A percentile compares a stretch with the other conserved stretches of the same genome.
Evolutionary conservation across 2,329 filamentous ascomycete species (phyloP).

Genomic region (Fusarium transvaalense): DNA sequence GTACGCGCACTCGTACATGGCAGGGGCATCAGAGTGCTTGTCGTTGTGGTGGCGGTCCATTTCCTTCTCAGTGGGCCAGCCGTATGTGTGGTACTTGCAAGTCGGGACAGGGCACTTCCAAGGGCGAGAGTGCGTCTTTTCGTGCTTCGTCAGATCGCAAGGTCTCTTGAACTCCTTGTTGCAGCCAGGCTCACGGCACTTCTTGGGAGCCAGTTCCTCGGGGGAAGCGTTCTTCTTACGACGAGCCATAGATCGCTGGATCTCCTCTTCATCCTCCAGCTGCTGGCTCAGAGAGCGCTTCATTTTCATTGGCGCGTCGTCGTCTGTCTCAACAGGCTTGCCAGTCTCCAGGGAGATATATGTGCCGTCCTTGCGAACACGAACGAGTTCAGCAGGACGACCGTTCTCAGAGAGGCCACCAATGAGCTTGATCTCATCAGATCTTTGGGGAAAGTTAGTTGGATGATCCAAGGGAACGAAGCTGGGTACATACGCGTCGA

Average conservation of each 20-base stretch:
- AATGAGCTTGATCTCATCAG: conserved; percentile 81
- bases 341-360: conserved; percentile 82
- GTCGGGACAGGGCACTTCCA: conserved; percentile 88
- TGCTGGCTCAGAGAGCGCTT: conserved; percentile 77
- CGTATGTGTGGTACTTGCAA: conserved; percentile 91
- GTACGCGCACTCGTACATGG: conserved; percentile 86
- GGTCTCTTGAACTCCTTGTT: conserved; percentile 94
- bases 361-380: conserved; percentile 83
- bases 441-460: conserved; percentile 52
- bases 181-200: conserved; percentile 80
- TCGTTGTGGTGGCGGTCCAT: conserved; percentile 96
- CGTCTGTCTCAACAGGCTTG: conserved; percentile 69
- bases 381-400: conserved; percentile 84
- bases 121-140: conserved; percentile 96
- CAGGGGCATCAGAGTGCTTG: conserved; percentile 86
- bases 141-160: conserved; percentile 98
- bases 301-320: conserved; percentile 65
- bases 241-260: conserved; percentile 92
- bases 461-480: conserved; percentile 48
- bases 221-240: conserved; percentile 92
- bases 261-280: conserved; percentile 82
- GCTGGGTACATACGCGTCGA: conserved; percentile 66
- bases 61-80: conserved; percentile 98
- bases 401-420: conserved; percentile 87
- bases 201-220: conserved; percentile 84